A percentile compares a stretch with the other conserved stretches of the same genome.
Conservation (phyloP, 2,329 filamentous ascomycete species). For the Epichloe scottii region DNA sequence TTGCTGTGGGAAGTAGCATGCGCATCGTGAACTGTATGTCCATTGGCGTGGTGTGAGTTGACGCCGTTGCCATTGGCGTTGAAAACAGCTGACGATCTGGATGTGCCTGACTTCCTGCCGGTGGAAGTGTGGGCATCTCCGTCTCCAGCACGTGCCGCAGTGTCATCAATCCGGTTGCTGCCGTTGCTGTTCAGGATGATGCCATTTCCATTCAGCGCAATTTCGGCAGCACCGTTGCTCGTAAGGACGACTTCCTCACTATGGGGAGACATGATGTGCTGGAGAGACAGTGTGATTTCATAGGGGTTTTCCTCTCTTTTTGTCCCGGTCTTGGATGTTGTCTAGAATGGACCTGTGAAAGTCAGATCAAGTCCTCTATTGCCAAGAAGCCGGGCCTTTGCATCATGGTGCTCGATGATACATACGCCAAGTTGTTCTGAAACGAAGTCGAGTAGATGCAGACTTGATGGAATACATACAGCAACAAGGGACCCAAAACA, state of each 20-base stretch:
- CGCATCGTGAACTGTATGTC: not conserved
- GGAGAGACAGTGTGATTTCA: not conserved
- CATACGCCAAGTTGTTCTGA: too few relatives aligned
- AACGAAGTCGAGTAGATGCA: too few relatives aligned
- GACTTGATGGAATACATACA: too few relatives aligned
- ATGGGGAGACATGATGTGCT: constrained; percentile 21
- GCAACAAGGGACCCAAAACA: too few relatives aligned
- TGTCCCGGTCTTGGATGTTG: too few relatives aligned
- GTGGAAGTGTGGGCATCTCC: constrained; percentile 6
- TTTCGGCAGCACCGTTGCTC: constrained; percentile 13
- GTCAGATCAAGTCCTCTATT: too few relatives aligned
- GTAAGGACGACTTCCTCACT: constrained; percentile 19
- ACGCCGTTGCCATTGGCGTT: constrained; percentile 10
- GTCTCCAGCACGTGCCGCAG: not conserved
- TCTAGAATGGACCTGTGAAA: too few relatives aligned
- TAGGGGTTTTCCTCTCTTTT: too few relatives aligned
- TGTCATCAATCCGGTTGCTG: not conserved
- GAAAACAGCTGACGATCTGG: not conserved
- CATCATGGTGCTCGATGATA: too few relatives aligned
- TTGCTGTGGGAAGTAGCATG: constrained; percentile 8
- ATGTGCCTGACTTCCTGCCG: constrained; percentile 2
- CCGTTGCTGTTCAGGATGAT: constrained; percentile 1
- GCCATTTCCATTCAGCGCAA: constrained; percentile 6
- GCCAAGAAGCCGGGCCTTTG: too few relatives aligned
- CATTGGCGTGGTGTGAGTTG: not conserved